Evolutionary conservation across 2,329 filamentous ascomycete species (phyloP).

Genomic region (Emergomyces orientalis): DNA sequence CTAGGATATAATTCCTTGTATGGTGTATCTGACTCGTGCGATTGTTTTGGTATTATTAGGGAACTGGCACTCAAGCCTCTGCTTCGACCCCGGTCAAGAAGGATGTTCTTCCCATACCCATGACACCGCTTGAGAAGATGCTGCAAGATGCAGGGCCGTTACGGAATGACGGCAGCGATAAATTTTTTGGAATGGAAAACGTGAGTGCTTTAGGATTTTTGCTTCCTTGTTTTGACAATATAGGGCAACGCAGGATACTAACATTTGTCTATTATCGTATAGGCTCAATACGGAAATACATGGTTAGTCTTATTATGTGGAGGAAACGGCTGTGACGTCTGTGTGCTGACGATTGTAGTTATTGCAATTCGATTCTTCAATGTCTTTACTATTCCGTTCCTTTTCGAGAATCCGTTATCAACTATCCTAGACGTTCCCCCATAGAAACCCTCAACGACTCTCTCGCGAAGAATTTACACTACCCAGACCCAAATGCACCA

Average conservation of each 20-base stretch:
- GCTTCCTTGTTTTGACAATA: too few species aligned
- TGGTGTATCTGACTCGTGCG: background rate
- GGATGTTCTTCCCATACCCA: conserved; percentile 47
- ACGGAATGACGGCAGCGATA: conserved; percentile 82
- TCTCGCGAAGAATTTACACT: conserved; percentile 40
- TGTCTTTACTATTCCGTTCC: conserved; percentile 91
- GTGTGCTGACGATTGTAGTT: conserved; percentile 46
- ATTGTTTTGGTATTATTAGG: conserved; percentile 29
- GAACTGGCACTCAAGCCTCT: conserved; percentile 39
- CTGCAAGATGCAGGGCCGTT: conserved; percentile 71
- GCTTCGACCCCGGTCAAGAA: conserved; percentile 47
- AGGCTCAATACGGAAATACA: conserved; percentile 80
- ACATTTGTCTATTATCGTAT: conserved; percentile 22
- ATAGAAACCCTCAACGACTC: conserved; percentile 58
- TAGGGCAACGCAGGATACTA: background rate
- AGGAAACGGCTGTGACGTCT: background rate
- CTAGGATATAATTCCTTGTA: conserved; percentile 8
- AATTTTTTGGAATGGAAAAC: conserved; percentile 98
- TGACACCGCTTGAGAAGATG: conserved; percentile 61
- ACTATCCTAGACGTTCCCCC: conserved; percentile 68
- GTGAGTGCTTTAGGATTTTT: conserved; percentile 46
- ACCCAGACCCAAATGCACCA: conserved; percentile 51
- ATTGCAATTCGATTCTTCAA: conserved; percentile 97
- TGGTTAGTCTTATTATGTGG: conserved; percentile 53
- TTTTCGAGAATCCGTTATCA: conserved; percentile 89